Percentiles rank a stretch among this genome's conserved stretches.
Evolutionary conservation across 768 basidiomycete species (phyloP).

Genomic region (Suillus spraguei): DNA sequence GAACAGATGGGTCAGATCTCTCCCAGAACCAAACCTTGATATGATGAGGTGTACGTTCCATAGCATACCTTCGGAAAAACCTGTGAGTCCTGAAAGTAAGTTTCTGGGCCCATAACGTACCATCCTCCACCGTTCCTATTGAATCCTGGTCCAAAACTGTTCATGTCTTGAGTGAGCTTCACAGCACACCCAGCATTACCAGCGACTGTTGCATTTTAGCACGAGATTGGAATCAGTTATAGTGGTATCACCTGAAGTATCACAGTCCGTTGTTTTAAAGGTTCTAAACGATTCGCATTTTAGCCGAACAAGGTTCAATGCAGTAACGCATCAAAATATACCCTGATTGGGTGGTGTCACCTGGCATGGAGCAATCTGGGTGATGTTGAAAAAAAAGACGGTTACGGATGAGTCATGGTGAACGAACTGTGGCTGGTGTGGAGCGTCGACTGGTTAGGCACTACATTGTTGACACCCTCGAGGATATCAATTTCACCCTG

Average conservation of each 20-base stretch:
- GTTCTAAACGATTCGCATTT: neutral
- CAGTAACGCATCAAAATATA: neutral
- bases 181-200: too few species aligned
- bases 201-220: conserved; percentile 2
- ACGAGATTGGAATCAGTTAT: neutral
- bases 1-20: conserved; percentile 28
- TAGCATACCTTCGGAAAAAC: conserved; percentile 39
- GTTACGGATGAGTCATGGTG: neutral
- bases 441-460: too few species aligned
- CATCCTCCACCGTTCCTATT: too few species aligned
- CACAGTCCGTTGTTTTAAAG: conserved; percentile 17
- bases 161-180: too few species aligned
- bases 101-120: too few species aligned
- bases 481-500: too few species aligned
- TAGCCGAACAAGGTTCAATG: neutral
- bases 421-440: too few species aligned
- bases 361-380: conserved; percentile 25
- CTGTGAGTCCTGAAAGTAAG: too few species aligned
- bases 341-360: neutral
- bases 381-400: neutral
- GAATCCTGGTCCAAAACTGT: too few species aligned
- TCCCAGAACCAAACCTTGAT: conserved; percentile 51
- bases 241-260: neutral
- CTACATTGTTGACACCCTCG: too few species aligned
- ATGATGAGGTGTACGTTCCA: conserved; percentile 35